phyloP scores from a whole-genome alignment of 805 yeast genomes.

The Metschnikowia henanensis region DNA sequence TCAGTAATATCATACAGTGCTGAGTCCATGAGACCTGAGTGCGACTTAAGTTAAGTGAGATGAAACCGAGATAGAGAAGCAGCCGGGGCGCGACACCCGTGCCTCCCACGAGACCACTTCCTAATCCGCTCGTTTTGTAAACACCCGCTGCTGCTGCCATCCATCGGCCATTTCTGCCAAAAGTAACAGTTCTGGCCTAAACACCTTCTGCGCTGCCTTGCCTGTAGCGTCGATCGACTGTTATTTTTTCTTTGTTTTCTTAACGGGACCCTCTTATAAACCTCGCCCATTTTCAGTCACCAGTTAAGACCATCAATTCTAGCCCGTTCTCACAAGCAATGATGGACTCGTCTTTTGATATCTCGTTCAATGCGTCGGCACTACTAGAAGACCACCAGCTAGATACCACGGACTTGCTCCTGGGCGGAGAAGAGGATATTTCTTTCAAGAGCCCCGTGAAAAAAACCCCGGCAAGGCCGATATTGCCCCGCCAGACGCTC shows the following conservation, averaged over 20 bases:
- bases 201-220: background rate
- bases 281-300: background rate
- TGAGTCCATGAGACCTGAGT: too few species aligned
- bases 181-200: background rate
- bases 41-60: too few species aligned
- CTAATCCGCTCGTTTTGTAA: slow-evolving; percentile 18
- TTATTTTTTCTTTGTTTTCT: background rate
- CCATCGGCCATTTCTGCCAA: background rate
- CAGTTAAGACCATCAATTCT: background rate
- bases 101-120: slow-evolving; percentile 7
- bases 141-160: slow-evolving; percentile 5
- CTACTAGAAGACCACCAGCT: slow-evolving; percentile 20
- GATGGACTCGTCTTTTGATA: slow-evolving; percentile 18
- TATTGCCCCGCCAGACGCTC: slow-evolving; percentile 11
- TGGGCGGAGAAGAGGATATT: slow-evolving; percentile 7
- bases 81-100: slow-evolving; percentile 6
- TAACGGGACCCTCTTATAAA: background rate
- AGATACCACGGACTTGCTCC: slow-evolving; percentile 13
- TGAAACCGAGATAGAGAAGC: too few species aligned
- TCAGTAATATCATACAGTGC: too few species aligned
- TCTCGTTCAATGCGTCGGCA: slow-evolving; percentile 18
- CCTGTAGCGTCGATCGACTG: background rate
- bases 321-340: background rate
- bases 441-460: slow-evolving; percentile 15
- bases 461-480: background rate